Evolutionary conservation across 2,329 filamentous ascomycete species (phyloP), one percentile per base, ranked within the genome.

Genomic region (Xylariaceae sp.): DNA sequence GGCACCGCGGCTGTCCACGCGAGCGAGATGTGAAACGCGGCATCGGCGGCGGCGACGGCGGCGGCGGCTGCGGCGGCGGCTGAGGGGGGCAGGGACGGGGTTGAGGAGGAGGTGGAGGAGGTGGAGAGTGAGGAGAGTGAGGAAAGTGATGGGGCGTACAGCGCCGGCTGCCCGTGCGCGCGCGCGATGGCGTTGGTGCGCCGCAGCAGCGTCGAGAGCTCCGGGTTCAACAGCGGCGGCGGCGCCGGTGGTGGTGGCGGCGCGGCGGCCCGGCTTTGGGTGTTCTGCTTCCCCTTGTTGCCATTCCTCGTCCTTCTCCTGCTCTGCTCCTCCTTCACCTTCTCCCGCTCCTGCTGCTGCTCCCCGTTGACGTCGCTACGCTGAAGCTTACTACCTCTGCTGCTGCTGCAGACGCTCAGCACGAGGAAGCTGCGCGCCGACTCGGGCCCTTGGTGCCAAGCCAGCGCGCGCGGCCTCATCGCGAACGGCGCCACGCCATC

Each of bases 361-460:
- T 21, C 12, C 30, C 30, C 12, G 24, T 6, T 8, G 10, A 21
- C 25, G 10, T 14, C 2, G 21, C 12, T 21, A 1, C 30, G 31
- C 10, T 32, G 14, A 5, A 19, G 49, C 37, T 6, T 42, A 36
- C 17, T 15, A 3, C 55, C 5, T 13, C 21, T 10, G 17, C n/a
- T 19, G 48, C 26, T 24, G 22, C 36, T 36, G 3, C 40, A 58
- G n/a, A 89, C 70, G 15, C 76, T 70, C 30, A 95, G 58, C 3
- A 95, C 84, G 5, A 95, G 70, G 53, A 98, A 98, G 59, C 83
- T 90, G 28, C 92, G 77, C 70, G 80, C 52, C 47, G 78, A 71
- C 50, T 70, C 70, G 15, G 55, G 72, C 30, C 63, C 71, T 45
- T 58, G 66, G 51, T 68, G 69, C 70, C 70, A 76, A 21, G 59